Conservation (phyloP, 2,329 filamentous ascomycete species). For the Phaeosphaeriaceae sp. region DNA sequence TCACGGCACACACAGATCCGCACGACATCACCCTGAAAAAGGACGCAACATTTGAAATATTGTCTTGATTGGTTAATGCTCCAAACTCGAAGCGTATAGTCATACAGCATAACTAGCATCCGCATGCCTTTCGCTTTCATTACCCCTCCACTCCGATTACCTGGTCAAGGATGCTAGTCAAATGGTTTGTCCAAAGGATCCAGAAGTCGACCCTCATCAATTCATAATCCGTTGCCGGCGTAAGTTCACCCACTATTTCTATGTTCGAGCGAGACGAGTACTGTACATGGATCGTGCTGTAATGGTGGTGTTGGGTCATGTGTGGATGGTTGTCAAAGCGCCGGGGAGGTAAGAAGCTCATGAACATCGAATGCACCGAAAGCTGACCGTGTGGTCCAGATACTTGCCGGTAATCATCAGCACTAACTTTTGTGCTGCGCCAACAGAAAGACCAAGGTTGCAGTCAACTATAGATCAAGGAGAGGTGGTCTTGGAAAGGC, state of each 20-base stretch:
- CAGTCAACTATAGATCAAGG: slow-evolving; percentile 13
- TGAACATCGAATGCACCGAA: slow-evolving; percentile 9
- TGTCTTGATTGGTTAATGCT: slow-evolving; percentile 15
- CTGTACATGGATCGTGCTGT: slow-evolving; percentile 28
- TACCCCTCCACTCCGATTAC: slow-evolving; percentile 7
- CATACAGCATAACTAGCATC: slow-evolving; percentile 22
- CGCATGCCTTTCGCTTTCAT: slow-evolving; percentile 7
- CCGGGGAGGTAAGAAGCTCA: neutral
- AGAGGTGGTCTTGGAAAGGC: slow-evolving; percentile 3
- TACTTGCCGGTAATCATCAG: neutral
- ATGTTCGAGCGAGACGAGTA: slow-evolving; percentile 18
- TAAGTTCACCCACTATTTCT: slow-evolving; percentile 13
- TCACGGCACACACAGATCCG: neutral
- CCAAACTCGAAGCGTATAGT: slow-evolving; percentile 18
- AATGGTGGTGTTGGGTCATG: no score
- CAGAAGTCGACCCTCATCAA: slow-evolving; percentile 31
- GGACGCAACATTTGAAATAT: slow-evolving; percentile 6
- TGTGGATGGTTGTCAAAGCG: slow-evolving; percentile 1
- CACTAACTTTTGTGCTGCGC: neutral
- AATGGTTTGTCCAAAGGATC: slow-evolving; percentile 10
- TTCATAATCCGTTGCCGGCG: slow-evolving; percentile 27
- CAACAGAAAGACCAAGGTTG: slow-evolving; percentile 6
- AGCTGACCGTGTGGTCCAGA: slow-evolving; percentile 8
- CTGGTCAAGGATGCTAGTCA: neutral
- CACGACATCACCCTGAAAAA: slow-evolving; percentile 8